Evolutionary conservation across 352 stramenopile genomes (phyloP).

Genomic region (Globisporangium cystogenes): DNA sequence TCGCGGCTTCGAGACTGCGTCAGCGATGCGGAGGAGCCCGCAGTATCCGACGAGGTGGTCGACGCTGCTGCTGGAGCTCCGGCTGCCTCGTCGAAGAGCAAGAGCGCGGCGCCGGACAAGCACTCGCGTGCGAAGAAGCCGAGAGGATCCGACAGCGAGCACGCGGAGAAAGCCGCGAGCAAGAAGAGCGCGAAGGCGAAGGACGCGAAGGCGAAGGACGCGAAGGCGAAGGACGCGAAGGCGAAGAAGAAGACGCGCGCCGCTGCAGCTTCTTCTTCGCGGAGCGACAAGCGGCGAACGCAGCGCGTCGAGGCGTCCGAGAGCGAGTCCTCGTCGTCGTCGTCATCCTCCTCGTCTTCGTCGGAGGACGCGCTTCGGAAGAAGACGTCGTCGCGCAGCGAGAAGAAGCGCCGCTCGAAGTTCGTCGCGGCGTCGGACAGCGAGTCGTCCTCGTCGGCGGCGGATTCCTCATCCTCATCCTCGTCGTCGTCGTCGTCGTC

Average conservation of each 20-base stretch:
- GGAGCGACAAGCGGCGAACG: constrained; percentile 1
- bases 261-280: neutral
- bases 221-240: neutral
- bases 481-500: neutral
- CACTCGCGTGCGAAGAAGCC: constrained; percentile 3
- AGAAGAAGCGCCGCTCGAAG: neutral
- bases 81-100: neutral
- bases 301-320: neutral
- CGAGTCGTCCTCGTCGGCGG: neutral
- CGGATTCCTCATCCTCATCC: neutral
- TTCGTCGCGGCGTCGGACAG: neutral
- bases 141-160: constrained; percentile 5
- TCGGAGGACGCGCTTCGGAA: neutral
- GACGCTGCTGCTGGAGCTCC: neutral
- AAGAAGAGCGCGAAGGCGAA: constrained; percentile 4
- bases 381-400: neutral
- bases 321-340: neutral
- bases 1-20: neutral
- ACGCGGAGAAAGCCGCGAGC: constrained; percentile 1
- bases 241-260: neutral
- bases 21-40: constrained; percentile 1
- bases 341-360: neutral
- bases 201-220: neutral
- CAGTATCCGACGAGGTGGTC: neutral
- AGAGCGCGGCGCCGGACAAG: neutral